Evolutionary conservation across 31 red algal species (phyloP), one percentile per base, ranked within the genome.

Genomic region (Odonthalia washingtoniensis): DNA sequence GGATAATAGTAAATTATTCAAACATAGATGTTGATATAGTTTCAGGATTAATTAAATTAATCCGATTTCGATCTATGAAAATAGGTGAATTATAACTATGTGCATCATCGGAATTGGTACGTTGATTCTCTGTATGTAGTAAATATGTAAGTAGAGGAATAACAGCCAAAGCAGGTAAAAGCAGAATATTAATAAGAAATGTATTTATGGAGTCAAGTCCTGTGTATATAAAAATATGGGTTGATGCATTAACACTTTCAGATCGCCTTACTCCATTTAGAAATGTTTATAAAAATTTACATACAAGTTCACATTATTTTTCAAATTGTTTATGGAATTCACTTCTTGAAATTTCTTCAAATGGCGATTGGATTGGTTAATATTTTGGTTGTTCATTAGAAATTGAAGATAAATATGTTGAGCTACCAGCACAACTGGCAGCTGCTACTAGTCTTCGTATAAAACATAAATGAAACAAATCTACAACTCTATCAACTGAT

Each of bases 51-150:
- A 45, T 90, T 42, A 90, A 90, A 69, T 45, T 90, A 4, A 53
- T 90, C 17, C 76, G 87, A 6, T 90, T 90, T 76, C 87, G 77
- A 3, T 82, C 87, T 24, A 90, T 90, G 87, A 61, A 75, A 5
- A 61, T 62, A 68, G 27, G 30, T 14, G 77, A 81, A 68, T 33
- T 82, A 45, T 75, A 81, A 34, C 5, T 32, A 28, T 42, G 44
- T 18, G 76, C 87, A 0, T 33, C 40, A 17, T 64, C 33, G 4
- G 27, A 53, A 0, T 46, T 90, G 5, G 68, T 90, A 2, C 5
- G 21, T 21, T 28, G 30, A 49, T 90, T 78, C 61, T 32, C 87
- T 9, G 65, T 82, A 37, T 90, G 87, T 67, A 39, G 69, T 1
- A 90, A 90, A 67, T 90, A 90, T 44, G 44, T 90, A 24, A 78